These are phyloP conservation scores for Areca catechu DNA, from an alignment of 176 grass and related monocot genomes.

Conservation along the genomic window DNA sequence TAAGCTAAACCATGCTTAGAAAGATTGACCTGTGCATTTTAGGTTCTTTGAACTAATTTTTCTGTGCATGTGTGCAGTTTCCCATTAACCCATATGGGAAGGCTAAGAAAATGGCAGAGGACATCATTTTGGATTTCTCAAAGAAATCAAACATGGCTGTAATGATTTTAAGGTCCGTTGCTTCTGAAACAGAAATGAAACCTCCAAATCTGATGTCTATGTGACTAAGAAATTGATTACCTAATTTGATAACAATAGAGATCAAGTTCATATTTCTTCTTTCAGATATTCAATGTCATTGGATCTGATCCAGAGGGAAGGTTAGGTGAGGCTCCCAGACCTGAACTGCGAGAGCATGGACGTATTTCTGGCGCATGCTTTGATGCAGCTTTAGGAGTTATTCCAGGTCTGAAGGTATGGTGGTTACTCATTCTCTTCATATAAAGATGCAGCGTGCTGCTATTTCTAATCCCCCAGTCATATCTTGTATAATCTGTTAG, in stretches of 20 bases:
- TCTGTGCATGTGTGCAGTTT: conserved; percentile 29
- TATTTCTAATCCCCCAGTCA: too few relatives aligned
- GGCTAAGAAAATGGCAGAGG: conserved; percentile 97
- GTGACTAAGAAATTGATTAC: too few relatives aligned
- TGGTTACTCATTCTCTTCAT: background rate
- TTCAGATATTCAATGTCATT: conserved; percentile 91
- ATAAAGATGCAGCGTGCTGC: too few relatives aligned
- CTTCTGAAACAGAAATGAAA: too few relatives aligned
- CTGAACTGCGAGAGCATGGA: conserved; percentile 73
- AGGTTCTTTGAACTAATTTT: background rate
- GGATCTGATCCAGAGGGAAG: conserved; percentile 85
- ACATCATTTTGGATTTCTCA: conserved; percentile 92
- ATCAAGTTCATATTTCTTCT: background rate
- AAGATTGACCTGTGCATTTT: too few relatives aligned
- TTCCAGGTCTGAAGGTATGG: conserved; percentile 70
- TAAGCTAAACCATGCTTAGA: too few relatives aligned
- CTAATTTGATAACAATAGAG: too few relatives aligned
- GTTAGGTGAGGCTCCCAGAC: conserved; percentile 75
- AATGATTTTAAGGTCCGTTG: conserved; percentile 73
- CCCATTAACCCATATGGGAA: conserved; percentile 94
- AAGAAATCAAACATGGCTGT: conserved; percentile 69
- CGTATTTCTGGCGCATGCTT: conserved; percentile 93
- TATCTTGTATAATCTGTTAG: too few relatives aligned
- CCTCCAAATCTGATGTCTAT: too few relatives aligned
- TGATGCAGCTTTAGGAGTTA: conserved; percentile 76